Percentiles rank a stretch among this genome's conserved stretches.
phyloP scores from a whole-genome alignment of 2,329 filamentous ascomycete genomes.

The Monosporascus sp. region DNA sequence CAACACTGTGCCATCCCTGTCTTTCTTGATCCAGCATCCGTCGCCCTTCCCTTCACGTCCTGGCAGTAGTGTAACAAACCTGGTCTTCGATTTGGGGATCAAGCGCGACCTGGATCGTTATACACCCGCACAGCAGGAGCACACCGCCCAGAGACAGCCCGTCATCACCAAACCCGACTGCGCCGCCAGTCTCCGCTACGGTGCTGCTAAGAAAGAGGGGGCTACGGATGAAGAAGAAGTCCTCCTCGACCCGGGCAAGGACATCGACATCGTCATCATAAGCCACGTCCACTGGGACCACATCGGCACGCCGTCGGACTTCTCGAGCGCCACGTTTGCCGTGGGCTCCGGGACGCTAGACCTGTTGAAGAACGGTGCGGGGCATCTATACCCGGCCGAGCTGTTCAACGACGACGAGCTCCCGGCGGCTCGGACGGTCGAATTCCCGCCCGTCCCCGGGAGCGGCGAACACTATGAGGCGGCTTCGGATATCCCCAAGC shows the following conservation, averaged over 20 bases:
- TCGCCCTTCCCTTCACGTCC: conserved; percentile 13
- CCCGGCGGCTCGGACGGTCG: conserved; percentile 29
- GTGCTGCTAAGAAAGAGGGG: neutral
- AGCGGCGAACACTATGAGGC: conserved; percentile 5
- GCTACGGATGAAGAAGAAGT: neutral
- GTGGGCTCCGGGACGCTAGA: conserved; percentile 43
- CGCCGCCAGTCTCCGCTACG: conserved; percentile 29
- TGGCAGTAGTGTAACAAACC: conserved; percentile 23
- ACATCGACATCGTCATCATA: conserved; percentile 33
- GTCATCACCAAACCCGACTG: conserved; percentile 39
- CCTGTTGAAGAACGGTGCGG: conserved; percentile 30
- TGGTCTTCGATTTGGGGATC: conserved; percentile 51
- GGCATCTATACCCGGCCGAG: conserved; percentile 21
- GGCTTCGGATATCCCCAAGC: conserved; percentile 6
- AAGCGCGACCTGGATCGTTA: conserved; percentile 40
- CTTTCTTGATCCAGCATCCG: conserved; percentile 46
- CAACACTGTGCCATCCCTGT: conserved; percentile 46
- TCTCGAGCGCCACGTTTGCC: conserved; percentile 40
- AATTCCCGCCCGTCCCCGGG: conserved; percentile 32
- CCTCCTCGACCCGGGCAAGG: conserved; percentile 2
- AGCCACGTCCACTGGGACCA: conserved; percentile 56
- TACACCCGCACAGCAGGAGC: conserved; percentile 35
- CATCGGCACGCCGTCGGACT: conserved; percentile 49
- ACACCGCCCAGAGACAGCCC: conserved; percentile 40
- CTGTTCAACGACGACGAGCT: conserved; percentile 26